Evolutionary conservation across 768 basidiomycete species (phyloP).

Genomic region (Leccinum longicurvipes): DNA sequence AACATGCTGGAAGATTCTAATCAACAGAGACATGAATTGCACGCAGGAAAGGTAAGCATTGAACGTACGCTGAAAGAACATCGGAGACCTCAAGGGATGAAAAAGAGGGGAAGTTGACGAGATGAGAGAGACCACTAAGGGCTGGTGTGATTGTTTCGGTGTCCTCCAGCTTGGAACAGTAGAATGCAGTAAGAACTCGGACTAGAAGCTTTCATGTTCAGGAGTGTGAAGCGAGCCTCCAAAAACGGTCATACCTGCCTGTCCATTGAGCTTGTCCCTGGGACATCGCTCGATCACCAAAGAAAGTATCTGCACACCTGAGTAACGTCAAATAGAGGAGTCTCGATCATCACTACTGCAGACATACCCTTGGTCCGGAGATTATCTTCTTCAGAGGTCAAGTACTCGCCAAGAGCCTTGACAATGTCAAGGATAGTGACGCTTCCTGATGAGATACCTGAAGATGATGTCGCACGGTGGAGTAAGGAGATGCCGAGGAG

Average conservation of each 20-base stretch:
- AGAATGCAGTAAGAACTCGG: slow-evolving; percentile 79
- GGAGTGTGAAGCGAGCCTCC: neutral
- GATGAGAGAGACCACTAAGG: slow-evolving; percentile 66
- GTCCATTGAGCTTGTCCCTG: slow-evolving; percentile 62
- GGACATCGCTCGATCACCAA: slow-evolving; percentile 63
- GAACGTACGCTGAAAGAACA: slow-evolving; percentile 56
- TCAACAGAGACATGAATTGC: neutral
- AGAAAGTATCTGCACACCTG: slow-evolving; percentile 85
- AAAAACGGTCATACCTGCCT: slow-evolving; percentile 60
- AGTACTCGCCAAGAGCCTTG: slow-evolving; percentile 80
- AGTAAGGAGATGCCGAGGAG: neutral
- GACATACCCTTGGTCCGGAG: slow-evolving; percentile 72
- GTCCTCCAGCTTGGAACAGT: slow-evolving; percentile 83
- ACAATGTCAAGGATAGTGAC: slow-evolving; percentile 73
- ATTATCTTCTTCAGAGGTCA: slow-evolving; percentile 82
- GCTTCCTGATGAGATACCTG: slow-evolving; percentile 35
- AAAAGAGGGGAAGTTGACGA: slow-evolving; percentile 62
- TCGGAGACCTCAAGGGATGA: slow-evolving; percentile 60
- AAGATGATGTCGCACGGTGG: neutral
- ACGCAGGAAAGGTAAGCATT: neutral
- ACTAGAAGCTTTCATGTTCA: slow-evolving; percentile 44
- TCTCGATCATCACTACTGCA: neutral
- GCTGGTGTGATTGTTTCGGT: slow-evolving; percentile 80
- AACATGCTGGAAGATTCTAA: slow-evolving; percentile 73
- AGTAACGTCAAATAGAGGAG: neutral